Conservation (phyloP, 2,329 filamentous ascomycete species). For the Grosmannia serpens region DNA sequence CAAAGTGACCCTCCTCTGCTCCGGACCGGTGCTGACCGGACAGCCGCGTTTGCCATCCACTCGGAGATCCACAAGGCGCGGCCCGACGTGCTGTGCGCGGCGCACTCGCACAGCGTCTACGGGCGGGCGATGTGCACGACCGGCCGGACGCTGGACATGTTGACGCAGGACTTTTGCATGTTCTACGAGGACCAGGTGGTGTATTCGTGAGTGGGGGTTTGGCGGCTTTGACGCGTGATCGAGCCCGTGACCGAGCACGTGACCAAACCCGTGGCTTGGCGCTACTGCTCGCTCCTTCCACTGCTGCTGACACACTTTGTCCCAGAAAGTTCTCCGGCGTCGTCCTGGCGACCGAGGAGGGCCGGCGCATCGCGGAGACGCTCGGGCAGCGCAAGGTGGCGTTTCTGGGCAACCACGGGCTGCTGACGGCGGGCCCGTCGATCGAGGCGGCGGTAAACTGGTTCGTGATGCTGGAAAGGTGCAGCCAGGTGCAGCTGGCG, state of each 20-base stretch:
- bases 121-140: conserved; percentile 48
- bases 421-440: conserved; percentile 36
- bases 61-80: conserved; percentile 40
- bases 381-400: conserved; percentile 39
- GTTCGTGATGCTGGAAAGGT: conserved; percentile 40
- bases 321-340: conserved; percentile 34
- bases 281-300: no score
- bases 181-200: conserved; percentile 41
- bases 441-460: conserved; percentile 42
- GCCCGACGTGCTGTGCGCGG: conserved; percentile 41
- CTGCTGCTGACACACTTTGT: no score
- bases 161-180: conserved; percentile 50
- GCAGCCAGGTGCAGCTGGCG: conserved; percentile 35
- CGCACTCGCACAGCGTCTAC: conserved; percentile 43
- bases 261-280: no score
- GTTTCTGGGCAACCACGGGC: conserved; percentile 42
- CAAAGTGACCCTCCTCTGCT: background rate
- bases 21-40: background rate
- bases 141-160: conserved; percentile 51
- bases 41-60: conserved; percentile 18
- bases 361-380: conserved; percentile 32
- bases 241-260: no score
- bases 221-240: no score
- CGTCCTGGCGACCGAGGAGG: conserved; percentile 40
- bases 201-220: conserved; percentile 22